Evolutionary conservation across 345 rosid species (phyloP).

Genomic region (Salix viminalis): DNA sequence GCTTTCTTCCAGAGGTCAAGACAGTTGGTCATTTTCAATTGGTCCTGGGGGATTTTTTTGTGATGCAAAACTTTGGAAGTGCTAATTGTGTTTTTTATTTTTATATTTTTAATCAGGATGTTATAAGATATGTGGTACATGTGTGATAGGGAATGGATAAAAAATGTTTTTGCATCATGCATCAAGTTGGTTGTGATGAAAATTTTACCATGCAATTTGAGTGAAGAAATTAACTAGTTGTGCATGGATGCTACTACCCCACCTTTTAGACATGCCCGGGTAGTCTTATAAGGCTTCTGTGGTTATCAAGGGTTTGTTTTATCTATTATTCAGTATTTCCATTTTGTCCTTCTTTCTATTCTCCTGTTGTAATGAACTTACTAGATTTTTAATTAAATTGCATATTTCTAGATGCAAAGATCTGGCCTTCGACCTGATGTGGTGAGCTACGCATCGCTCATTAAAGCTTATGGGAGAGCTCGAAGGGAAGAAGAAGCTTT

Average conservation of each 20-base stretch:
- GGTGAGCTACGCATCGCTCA: slow-evolving; percentile 85
- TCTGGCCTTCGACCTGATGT: slow-evolving; percentile 78
- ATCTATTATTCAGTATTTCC: not conserved
- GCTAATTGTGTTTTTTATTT: not conserved
- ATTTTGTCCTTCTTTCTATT: not conserved
- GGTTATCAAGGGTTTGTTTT: not conserved
- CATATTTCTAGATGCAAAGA: slow-evolving; percentile 80
- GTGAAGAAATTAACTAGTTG: not conserved
- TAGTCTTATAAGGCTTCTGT: not conserved
- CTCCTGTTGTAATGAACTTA: not conserved
- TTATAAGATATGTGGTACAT: not conserved
- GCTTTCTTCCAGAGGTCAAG: no score
- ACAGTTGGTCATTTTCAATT: no score
- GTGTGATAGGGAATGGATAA: no score
- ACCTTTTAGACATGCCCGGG: not conserved
- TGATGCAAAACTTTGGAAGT: no score
- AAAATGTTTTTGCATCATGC: not conserved
- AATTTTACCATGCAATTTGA: not conserved
- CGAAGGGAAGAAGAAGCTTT: slow-evolving; percentile 96
- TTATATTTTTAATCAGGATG: not conserved
- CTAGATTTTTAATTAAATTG: slow-evolving; percentile 11
- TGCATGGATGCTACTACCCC: slow-evolving; percentile 3
- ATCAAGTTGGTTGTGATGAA: not conserved
- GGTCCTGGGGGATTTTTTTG: no score
- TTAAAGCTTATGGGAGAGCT: slow-evolving; percentile 91